A percentile compares a stretch with the other conserved stretches of the same genome.
Evolutionary conservation across 1,284 basidiomycete species (phyloP).

Genomic region (Microbotryum saponariae): DNA sequence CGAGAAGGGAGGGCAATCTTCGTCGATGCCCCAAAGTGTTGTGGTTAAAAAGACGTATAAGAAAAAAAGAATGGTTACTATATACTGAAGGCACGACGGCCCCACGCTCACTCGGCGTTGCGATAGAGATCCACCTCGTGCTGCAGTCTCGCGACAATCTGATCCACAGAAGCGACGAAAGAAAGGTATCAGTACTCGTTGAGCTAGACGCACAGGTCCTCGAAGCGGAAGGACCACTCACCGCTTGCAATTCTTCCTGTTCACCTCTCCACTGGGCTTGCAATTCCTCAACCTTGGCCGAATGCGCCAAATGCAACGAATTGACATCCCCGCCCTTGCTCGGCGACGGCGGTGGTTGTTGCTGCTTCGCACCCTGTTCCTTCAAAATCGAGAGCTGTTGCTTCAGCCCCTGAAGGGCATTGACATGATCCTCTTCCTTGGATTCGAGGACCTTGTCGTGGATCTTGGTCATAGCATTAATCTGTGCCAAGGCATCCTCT

Average conservation of each 20-base stretch:
- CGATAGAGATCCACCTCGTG: conserved; percentile 6
- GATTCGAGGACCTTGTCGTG: conserved; percentile 9
- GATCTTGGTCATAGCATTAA: conserved; percentile 19
- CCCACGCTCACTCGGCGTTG: neutral
- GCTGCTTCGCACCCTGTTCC: neutral
- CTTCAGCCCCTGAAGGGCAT: neutral
- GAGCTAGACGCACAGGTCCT: neutral
- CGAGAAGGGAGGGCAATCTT: too few species aligned
- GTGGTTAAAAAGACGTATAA: neutral
- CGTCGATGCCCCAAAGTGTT: too few species aligned
- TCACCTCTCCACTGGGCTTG: neutral
- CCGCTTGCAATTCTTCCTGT: neutral
- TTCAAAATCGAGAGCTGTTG: neutral
- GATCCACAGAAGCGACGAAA: neutral
- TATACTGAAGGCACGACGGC: too few species aligned
- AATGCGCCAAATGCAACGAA: conserved; percentile 25
- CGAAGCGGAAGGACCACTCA: neutral
- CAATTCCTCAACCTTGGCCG: conserved; percentile 6
- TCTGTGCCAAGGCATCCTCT: conserved; percentile 7
- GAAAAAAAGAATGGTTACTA: neutral
- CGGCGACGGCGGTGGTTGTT: conserved; percentile 34
- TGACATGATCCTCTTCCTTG: conserved; percentile 13
- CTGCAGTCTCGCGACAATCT: neutral
- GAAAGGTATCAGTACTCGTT: neutral
- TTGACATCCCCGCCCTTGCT: conserved; percentile 57